phyloP scores from a whole-genome alignment of 73 alveolate genomes.

The Diophrys appendiculata region DNA sequence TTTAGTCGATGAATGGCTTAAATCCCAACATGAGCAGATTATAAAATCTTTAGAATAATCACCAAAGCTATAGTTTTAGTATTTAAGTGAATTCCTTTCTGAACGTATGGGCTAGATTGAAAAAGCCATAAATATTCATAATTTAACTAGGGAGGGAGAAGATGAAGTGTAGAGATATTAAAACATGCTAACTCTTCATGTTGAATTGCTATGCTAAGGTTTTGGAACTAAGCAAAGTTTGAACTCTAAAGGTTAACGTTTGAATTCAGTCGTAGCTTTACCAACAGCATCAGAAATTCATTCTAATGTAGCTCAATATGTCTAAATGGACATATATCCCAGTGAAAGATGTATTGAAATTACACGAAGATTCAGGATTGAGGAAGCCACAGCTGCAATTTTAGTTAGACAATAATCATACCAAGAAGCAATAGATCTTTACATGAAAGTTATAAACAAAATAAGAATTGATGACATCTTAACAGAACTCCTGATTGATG shows the following conservation, averaged over 20 bases:
- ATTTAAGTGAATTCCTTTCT: neutral
- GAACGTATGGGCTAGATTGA: neutral
- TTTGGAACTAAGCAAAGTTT: neutral
- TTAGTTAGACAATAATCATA: neutral
- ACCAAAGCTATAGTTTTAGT: neutral
- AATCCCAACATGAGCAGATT: neutral
- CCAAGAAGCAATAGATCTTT: neutral
- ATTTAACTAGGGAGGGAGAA: neutral
- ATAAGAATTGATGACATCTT: neutral
- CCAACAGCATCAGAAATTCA: neutral
- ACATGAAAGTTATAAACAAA: neutral
- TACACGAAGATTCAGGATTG: neutral
- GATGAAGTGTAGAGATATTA: neutral
- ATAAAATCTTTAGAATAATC: neutral
- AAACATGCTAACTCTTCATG: neutral
- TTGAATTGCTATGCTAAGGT: neutral
- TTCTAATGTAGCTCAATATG: neutral
- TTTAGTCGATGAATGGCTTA: neutral
- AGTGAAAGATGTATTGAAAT: neutral
- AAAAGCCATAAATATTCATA: neutral
- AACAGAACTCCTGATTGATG: neutral
- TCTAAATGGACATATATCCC: neutral
- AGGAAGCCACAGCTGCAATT: neutral
- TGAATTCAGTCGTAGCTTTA: neutral
- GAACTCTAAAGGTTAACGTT: neutral